Evolutionary conservation across 2,329 filamentous ascomycete species (phyloP).

Genomic region (Lachnellula subtilissima): DNA sequence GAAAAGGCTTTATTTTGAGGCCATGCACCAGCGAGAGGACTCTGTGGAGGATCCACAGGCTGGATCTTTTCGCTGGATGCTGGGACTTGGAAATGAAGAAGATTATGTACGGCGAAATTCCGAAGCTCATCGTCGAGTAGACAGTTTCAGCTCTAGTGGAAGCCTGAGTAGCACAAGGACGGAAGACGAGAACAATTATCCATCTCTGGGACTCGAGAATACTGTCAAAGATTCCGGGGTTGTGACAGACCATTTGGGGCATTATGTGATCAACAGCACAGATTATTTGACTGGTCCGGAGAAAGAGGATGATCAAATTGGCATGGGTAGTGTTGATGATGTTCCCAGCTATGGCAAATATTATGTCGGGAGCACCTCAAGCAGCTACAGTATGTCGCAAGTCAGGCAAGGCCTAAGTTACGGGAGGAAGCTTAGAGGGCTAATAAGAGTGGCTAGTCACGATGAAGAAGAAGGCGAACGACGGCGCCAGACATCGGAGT

Average conservation of each 20-base stretch:
- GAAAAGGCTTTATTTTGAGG: neutral
- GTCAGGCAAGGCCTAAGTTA: too few species aligned
- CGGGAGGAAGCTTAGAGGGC: too few species aligned
- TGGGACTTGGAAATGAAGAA: neutral
- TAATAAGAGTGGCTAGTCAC: too few species aligned
- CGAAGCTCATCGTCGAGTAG: too few species aligned
- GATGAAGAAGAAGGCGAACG: neutral
- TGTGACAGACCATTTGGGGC: neutral
- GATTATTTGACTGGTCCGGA: neutral
- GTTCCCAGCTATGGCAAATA: neutral
- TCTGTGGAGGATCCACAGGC: neutral
- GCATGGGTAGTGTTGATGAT: neutral
- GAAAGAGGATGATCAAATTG: neutral
- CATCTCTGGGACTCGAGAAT: too few species aligned
- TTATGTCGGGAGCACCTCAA: neutral
- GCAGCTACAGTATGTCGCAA: neutral
- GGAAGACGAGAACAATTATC: too few species aligned
- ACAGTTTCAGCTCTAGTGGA: too few species aligned
- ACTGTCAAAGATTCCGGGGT: too few species aligned
- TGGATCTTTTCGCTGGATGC: neutral
- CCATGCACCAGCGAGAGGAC: neutral
- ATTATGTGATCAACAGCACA: neutral
- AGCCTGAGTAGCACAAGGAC: too few species aligned
- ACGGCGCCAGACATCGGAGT: neutral
- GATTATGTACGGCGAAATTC: too few species aligned